A percentile compares a stretch with the other conserved stretches of the same genome.
Evolutionary conservation across 2,329 filamentous ascomycete genomes (phyloP).

Genomic region (Tympanopsis confertula): DNA sequence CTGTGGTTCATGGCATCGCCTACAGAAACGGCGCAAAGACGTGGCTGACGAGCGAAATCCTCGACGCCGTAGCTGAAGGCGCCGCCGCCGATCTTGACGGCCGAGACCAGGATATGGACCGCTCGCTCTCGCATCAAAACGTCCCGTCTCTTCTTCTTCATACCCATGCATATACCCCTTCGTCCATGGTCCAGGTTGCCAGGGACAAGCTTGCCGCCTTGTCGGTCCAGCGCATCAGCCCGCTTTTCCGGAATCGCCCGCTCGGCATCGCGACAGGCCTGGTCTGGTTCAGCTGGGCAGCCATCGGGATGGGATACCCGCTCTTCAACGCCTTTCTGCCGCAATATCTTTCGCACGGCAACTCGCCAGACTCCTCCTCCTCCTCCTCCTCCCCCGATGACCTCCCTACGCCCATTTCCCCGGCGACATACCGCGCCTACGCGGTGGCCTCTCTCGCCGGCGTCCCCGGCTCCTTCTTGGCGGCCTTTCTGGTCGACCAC

Average conservation of each 20-base stretch:
- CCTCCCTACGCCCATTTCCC: slow-evolving; percentile 19
- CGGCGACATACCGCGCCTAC: slow-evolving; percentile 64
- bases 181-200: slow-evolving; percentile 24
- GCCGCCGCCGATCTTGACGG: slow-evolving; percentile 15
- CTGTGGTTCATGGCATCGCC: slow-evolving; percentile 69
- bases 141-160: slow-evolving; percentile 1
- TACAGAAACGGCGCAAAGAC: slow-evolving; percentile 57
- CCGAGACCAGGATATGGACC: slow-evolving; percentile 1
- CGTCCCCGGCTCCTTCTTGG: slow-evolving; percentile 66
- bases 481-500: slow-evolving; percentile 60
- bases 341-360: slow-evolving; percentile 62
- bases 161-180: slow-evolving; percentile 11
- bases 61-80: slow-evolving; percentile 40
- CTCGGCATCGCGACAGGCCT: slow-evolving; percentile 37
- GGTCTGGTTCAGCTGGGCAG: slow-evolving; percentile 72
- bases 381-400: slow-evolving; percentile 11
- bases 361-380: slow-evolving; percentile 20
- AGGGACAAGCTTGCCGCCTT: slow-evolving; percentile 52
- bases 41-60: slow-evolving; percentile 64
- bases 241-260: slow-evolving; percentile 47
- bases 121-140: slow-evolving; percentile 4
- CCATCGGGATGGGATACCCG: slow-evolving; percentile 76
- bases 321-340: slow-evolving; percentile 87
- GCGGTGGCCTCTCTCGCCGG: slow-evolving; percentile 69
- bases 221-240: slow-evolving; percentile 52